Evolutionary conservation across 2,329 filamentous ascomycete genomes (phyloP), one percentile per base, ranked within the genome.

Genomic region (Cladosporium halotolerans): DNA sequence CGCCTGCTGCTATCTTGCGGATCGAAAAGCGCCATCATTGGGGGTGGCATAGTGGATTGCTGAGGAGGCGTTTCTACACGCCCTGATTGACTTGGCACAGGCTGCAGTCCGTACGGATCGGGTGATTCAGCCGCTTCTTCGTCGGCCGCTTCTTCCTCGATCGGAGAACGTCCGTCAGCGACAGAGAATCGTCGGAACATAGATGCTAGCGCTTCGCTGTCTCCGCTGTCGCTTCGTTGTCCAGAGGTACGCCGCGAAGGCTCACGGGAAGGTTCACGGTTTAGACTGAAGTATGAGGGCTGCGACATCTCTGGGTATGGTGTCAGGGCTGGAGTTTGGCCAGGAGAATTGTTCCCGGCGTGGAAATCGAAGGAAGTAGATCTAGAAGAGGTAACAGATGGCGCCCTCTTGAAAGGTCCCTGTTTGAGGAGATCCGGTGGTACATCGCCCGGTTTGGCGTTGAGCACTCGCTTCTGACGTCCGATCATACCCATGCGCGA

Each of bases 401-500:
- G 81, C 4, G 89, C 86, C 49, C 90, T 84, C 53, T 85, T 88
- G 71, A 97, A 97, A 0, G 92, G 89, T 0, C 92, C 91, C 63
- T 93, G 85, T 67, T 95, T 96, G 41, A 97, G 79, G 10, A 99
- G 76, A 72, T 99, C 95, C 1, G 93, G 93, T 1, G 85, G 90
- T n/a, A 86, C 83, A 59, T 99, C 92, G 32, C 84, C 83, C 28
- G 83, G 66, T 79, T 83, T 81, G 73, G 80, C 84, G 66, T 86
- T 93, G 45, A 96, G 77, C 18, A 92, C 89, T 63, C 93, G 84
- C 75, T 99, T 97, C 72, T 99, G 93, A 63, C 93, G 88, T 55
- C 93, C 93, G 57, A 99, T 88, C 58, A 99, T 77, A 67, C 93
- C 95, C 92, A 99, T 97, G 28, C 93, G 85, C 10, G 93, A 99